Evolutionary conservation across 108 stramenopile species (phyloP), one percentile per base, ranked within the genome.

Genomic region (Discostella stelligeroides): DNA sequence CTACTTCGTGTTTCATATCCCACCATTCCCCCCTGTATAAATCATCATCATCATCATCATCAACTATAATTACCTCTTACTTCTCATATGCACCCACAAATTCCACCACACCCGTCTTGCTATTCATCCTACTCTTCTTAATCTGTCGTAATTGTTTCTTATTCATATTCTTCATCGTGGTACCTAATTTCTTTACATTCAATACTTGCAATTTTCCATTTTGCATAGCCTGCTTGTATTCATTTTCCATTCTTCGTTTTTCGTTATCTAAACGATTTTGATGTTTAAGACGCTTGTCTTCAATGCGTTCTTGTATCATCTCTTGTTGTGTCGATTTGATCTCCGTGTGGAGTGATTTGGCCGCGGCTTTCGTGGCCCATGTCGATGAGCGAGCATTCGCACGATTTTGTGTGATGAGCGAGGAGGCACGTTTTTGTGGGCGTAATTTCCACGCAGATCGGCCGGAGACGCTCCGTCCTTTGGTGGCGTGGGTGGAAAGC

Each of bases 101-200:
- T 76, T 97, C 97, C 47, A 94, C 83, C 18, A 88, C 92, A 37
- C 97, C 95, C 49, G 94, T 95, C 89, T 94, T 94, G 21, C 81
- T 76, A 84, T 97, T 97, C 76, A 97, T 80, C 63, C 95, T 81
- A 59, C 89, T 95, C 86, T 97, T 97, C 83, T 97, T 97, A 76
- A 97, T 92, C 80, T 92, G 88, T 69, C 95, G 76, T 59, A 97
- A 79, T 76, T 97, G 95, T 63, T 96, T 96, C 90, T 97, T 97
- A 69, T 92, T 95, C 97, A 97, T 94, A 45, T 88, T 85, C 88
- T 92, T 95, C 69, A 97, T 77, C 46, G 90, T 97, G 13, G 63
- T 68, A 13, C 85, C 78, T 39, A 89, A 50, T 53, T 81, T 90
- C 42, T 73, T 74, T n/a, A 58, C 50, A 70, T 91, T 92, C 66